Base-by-base conservation (phyloP, 441 rosid genomes). In the Croton setiger region DNA sequence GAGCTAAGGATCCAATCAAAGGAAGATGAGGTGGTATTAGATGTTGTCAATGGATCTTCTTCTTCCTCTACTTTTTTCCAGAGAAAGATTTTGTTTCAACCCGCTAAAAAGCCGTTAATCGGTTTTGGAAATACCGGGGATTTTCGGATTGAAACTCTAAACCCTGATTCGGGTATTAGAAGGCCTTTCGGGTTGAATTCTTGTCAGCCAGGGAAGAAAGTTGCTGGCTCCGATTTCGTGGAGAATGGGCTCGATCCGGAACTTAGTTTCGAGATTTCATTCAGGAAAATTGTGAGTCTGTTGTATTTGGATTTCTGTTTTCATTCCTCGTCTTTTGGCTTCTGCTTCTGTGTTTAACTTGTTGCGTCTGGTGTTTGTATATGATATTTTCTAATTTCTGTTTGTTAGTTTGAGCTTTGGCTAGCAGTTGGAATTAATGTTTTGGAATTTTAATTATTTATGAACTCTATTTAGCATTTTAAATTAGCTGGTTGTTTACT, bases 251-350 rank as follows among this genome's bases (percentile, higher is more conserved):
- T 86, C 63, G 98, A 92, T 82, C 88, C 85, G 11, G 96, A 89
- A 80, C 83, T 91, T 64, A 71, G 82, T 67, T 76, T 90, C 44
- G 79, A 81, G 66, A 79, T 78, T 65, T 74, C 96, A 17, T 79
- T 90, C 23, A 89, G 90, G 63, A 91, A 80, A 83, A 94, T 94
- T 69, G 97, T 91, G 83, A 91, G 96, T 79, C 12, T 68, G 44
- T 41, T 67, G 3, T 48, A 4, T 15, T 48, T 48, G 5, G 18
- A 18, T 55, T 58, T 43, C 41, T 6, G 3, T 9, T 3, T 7
- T 15, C 8, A 2, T 31, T 51, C 1, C 7, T 39, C 18, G 12
- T 41, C 14, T 33, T 43, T 20, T 52, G 11, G 18, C 0, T 51
- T 52, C 23, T 52, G 56, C 23, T 20, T 1, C 12, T 52, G 4